Conservation (phyloP, 352 stramenopile species). For the Phytopythium vexans region DNA sequence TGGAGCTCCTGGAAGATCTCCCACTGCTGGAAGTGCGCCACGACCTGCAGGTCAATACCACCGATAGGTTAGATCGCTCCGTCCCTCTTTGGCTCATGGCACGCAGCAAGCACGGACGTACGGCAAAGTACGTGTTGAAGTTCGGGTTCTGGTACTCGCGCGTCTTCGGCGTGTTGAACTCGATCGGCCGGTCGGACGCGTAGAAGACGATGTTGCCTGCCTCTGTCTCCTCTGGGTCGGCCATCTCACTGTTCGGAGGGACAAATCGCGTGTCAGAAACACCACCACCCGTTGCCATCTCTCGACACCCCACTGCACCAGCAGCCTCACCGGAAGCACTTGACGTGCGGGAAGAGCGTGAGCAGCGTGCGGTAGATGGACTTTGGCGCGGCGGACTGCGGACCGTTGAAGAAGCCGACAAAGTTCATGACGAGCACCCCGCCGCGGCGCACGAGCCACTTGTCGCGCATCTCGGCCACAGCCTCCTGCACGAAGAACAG, state of each 20-base stretch:
- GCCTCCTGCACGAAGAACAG: conserved; percentile 67
- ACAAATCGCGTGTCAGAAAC: not conserved
- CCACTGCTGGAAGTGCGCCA: conserved; percentile 62
- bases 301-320: not conserved
- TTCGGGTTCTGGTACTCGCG: conserved; percentile 46
- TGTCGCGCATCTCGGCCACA: conserved; percentile 38
- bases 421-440: conserved; percentile 82
- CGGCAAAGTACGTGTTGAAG: conserved; percentile 52
- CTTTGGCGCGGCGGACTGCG: conserved; percentile 42
- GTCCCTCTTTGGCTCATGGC: not conserved
- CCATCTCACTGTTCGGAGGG: conserved; percentile 34
- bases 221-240: conserved; percentile 26
- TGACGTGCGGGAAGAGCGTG: conserved; percentile 66
- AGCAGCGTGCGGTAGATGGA: conserved; percentile 72
- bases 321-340: conserved; percentile 38
- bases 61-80: conserved; percentile 3
- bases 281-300: not conserved
- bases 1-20: conserved; percentile 69
- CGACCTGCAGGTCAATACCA: conserved; percentile 22
- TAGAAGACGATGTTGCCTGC: conserved; percentile 76
- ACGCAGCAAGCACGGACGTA: conserved; percentile 15
- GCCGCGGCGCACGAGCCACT: conserved; percentile 40
- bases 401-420: conserved; percentile 60
- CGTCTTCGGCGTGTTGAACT: conserved; percentile 51
- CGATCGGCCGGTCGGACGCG: conserved; percentile 62